phyloP scores from a whole-genome alignment of 768 basidiomycete genomes.

The Amyloporia xantha region DNA sequence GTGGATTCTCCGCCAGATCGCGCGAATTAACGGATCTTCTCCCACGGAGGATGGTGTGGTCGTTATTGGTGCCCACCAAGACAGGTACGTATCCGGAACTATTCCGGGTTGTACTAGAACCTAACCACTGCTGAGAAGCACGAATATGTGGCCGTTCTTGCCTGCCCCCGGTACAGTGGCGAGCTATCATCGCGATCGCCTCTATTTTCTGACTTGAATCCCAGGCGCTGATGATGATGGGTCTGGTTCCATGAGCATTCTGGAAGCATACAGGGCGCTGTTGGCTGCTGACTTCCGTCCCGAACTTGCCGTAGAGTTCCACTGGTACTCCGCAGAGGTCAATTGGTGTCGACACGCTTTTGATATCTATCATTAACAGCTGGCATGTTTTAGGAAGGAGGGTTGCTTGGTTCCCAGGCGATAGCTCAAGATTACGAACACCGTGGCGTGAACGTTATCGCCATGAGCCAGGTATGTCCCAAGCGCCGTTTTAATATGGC shows the following conservation, averaged over 20 bases:
- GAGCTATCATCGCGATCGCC: conserved; percentile 1
- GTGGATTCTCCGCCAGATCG: conserved; percentile 49
- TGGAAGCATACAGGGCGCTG: conserved; percentile 70
- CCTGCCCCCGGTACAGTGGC: conserved; percentile 58
- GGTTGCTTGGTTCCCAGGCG: conserved; percentile 85
- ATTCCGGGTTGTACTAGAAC: conserved; percentile 5
- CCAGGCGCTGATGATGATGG: conserved; percentile 62
- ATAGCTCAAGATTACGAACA: conserved; percentile 71
- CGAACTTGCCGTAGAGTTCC: conserved; percentile 63
- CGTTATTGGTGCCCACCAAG: conserved; percentile 76
- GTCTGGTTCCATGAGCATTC: conserved; percentile 68
- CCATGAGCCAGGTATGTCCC: conserved; percentile 69
- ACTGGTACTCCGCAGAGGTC: conserved; percentile 82
- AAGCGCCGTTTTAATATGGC: conserved; percentile 1
- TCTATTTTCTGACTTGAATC: conserved; percentile 9
- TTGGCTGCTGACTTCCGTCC: conserved; percentile 65
- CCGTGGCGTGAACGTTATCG: conserved; percentile 58
- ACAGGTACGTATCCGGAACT: conserved; percentile 44
- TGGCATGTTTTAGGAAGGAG: conserved; percentile 54
- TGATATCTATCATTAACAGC: not conserved
- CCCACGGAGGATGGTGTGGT: conserved; percentile 53
- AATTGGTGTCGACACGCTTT: conserved; percentile 2
- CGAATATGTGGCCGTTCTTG: conserved; percentile 72
- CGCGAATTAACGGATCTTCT: conserved; percentile 69
- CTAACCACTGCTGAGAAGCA: conserved; percentile 32